These are phyloP conservation scores for Cyberlindnera euphorbiiphila DNA, from an alignment of 805 yeast genomes.

Conservation along the genomic window DNA sequence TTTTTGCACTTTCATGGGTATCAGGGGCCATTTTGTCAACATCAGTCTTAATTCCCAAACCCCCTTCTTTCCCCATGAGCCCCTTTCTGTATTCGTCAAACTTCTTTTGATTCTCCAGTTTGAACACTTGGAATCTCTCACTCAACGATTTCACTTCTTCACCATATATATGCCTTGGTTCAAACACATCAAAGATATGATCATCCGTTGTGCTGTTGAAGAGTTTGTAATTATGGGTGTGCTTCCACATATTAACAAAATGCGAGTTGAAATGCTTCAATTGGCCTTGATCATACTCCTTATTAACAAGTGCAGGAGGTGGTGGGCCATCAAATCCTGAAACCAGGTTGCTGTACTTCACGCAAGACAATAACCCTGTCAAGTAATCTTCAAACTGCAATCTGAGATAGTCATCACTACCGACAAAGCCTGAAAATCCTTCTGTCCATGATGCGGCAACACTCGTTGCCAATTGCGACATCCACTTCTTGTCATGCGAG, in stretches of 20 bases:
- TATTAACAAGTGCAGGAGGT: conserved; percentile 30
- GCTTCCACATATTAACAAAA: conserved; percentile 52
- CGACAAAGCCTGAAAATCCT: conserved; percentile 49
- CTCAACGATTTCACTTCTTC: conserved; percentile 20
- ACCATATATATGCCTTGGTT: conserved; percentile 39
- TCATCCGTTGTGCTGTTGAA: conserved; percentile 61
- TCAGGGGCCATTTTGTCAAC: conserved; percentile 1
- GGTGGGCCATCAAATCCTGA: conserved; percentile 34
- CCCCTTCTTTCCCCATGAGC: conserved; percentile 10
- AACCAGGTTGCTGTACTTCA: conserved; percentile 62
- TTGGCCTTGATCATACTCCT: conserved; percentile 30
- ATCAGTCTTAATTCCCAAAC: conserved; percentile 4
- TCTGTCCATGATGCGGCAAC: conserved; percentile 32
- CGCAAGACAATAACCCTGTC: conserved; percentile 67
- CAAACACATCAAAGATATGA: conserved; percentile 61
- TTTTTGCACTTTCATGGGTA: neutral
- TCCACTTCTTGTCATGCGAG: conserved; percentile 71
- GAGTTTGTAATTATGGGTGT: conserved; percentile 49
- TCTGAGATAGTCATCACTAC: conserved; percentile 86
- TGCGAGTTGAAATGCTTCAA: conserved; percentile 38
- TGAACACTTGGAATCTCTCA: conserved; percentile 31
- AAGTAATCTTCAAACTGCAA: conserved; percentile 88
- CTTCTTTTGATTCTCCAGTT: conserved; percentile 27
- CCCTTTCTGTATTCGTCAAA: conserved; percentile 22
- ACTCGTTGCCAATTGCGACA: conserved; percentile 49